Evolutionary conservation across 179 eudicot species (phyloP), one percentile per base, ranked within the genome.

Genomic region (Kewa caespitosa): DNA sequence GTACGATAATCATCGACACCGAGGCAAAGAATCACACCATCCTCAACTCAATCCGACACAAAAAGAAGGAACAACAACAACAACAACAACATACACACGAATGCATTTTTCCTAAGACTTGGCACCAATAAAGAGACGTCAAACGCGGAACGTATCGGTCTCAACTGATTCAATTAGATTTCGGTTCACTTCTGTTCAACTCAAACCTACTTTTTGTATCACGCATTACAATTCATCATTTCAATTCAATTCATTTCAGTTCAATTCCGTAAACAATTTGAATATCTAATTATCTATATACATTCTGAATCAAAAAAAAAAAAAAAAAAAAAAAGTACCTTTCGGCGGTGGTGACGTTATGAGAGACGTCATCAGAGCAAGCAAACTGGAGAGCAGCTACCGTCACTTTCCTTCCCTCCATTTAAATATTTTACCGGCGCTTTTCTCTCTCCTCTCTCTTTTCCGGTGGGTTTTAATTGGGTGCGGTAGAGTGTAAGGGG

Each of bases 381-480:
- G 92, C 87, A 72, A 93, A 91, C 70, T 93, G 95, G 41, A 93
- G 91, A 79, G 97, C 95, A n/a, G 95, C 83, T 25, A 91, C 95
- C 6, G 76, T 86, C 33, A 91, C 87, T 74, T 80, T 85, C 70
- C 92, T 78, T 55, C 80, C 86, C 76, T 77, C 91, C 88, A 82
- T n/a, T n/a, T n/a, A n/a, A n/a, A n/a, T n/a, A n/a, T n/a, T 82
- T 73, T 38, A 74, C 61, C 38, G 41, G 38, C 36, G 48, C 32
- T 25, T 38, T 57, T 42, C 48, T 46, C 54, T 31, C 67, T 66
- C 50, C 36, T 79, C 70, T 0, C 43, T 22, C 71, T n/a, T n/a
- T n/a, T 8, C 23, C 55, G 54, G 55, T n/a, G 36, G 54, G 65
- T 22, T 33, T 46, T 15, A 43, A 76, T 76, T 50, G 60, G 41